Evolutionary conservation across 1,284 basidiomycete species (phyloP), one percentile per base, ranked within the genome.

Genomic region (Coniferiporia sulphurascens): DNA sequence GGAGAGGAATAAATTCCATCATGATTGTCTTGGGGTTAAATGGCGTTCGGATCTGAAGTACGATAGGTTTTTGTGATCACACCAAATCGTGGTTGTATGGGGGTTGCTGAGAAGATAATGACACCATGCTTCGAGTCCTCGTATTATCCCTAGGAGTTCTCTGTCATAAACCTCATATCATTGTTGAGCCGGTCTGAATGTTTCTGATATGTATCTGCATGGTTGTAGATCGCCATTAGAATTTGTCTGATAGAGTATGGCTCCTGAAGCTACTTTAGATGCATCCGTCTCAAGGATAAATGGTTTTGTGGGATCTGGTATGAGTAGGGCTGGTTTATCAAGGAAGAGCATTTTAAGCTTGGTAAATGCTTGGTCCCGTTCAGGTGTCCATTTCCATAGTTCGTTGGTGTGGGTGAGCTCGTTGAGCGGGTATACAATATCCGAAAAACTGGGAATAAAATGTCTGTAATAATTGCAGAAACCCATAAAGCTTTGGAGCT

Each of bases 1-100:
- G 0, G 70, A 52, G 0, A 83, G 64, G 21, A 68, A 55, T 0
- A 71, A 56, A 0, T 65, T 64, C 80, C 78, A 83, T 2, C 74
- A 60, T 0, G 73, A 75, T 64, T 82, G 77, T 10, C 38, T 4
- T 3, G 38, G 38, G 38, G 38, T 3, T 3, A 41, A 8, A 8
- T 8, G 38, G 2, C 38, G 38, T 3, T 10, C 38, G 3, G 38
- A 10, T 2, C 38, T 3, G 38, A 41, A 41, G 7, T 41, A 41
- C 12, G 38, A 41, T 3, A 41, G 38, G 38, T 52, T 52, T 4
- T 38, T 35, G 38, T 52, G 51, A n/a, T 52, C 51, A 19, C 51
- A 52, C 51, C 51, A 52, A 38, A 52, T 35, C 3, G n/a, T 52
- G 4, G 32, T 41, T 1, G 27, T 35, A 17, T 52, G 51, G 6